Evolutionary conservation across 2,329 filamentous ascomycete genomes (phyloP), one percentile per base, ranked within the genome.

Genomic region (Xylaria arbuscula): DNA sequence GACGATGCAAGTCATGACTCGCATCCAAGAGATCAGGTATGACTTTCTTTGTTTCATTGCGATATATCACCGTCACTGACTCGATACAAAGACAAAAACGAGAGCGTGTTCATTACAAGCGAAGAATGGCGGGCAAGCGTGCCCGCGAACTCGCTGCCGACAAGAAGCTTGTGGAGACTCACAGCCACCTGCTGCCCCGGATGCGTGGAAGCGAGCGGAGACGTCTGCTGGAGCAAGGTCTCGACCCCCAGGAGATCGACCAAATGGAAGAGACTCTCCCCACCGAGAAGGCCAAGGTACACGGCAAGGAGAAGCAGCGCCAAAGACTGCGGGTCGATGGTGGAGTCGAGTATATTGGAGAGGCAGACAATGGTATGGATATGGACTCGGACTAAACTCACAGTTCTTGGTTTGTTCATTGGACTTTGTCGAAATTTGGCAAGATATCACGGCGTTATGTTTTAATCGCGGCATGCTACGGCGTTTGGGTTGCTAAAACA

Each of bases 61-160:
- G 7, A 34, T 36, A n/a, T 24, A 58, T 15, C 22, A 19, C 34
- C 47, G 36, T 63, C 59, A 28, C 63, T 70, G 11, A 70, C 63
- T 59, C 19, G 1, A 32, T 28, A 53, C 38, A 8, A 53, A 70
- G 69, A 63, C 82, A 88, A 67, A 89, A 90, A 79, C 88, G 96
- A 78, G 95, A 98, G 87, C 88, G 93, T 75, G 92, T 92, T 73
- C 97, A 98, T 84, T 98, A 97, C 86, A 94, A 93, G 88, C 90
- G 92, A 79, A 90, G 96, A 79, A 94, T 98, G 92, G 90, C 90
- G 61, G 94, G 94, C 80, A 97, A 97, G 84, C 91, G 92, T 83
- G 92, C 92, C 81, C 88, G 90, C 78, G 90, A 96, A 84, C 86
- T 93, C 72, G 92, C 90, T 76, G 85, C 87, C 72, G 93, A 97